phyloP scores from a whole-genome alignment of 1,139 yeast species.

The Schwanniomyces etchellsii region DNA sequence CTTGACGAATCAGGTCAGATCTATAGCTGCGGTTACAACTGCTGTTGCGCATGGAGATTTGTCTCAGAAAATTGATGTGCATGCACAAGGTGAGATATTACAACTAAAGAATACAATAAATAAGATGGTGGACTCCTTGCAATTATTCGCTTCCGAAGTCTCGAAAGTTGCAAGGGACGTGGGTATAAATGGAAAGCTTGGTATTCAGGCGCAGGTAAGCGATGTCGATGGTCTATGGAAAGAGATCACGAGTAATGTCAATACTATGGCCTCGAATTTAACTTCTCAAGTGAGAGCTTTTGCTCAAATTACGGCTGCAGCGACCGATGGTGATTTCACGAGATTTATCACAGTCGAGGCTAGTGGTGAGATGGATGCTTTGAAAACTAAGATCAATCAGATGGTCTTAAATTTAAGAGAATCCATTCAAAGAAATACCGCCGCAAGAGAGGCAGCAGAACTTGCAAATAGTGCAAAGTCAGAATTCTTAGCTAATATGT shows the following conservation, averaged over 20 bases:
- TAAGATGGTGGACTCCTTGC: slow-evolving; percentile 89
- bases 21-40: slow-evolving; percentile 86
- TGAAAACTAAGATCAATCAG: slow-evolving; percentile 84
- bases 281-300: slow-evolving; percentile 91
- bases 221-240: slow-evolving; percentile 93
- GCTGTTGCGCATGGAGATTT: slow-evolving; percentile 91
- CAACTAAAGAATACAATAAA: slow-evolving; percentile 77
- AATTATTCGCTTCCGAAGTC: slow-evolving; percentile 82
- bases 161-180: slow-evolving; percentile 88
- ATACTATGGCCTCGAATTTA: slow-evolving; percentile 87
- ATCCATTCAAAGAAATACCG: slow-evolving; percentile 84
- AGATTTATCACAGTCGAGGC: slow-evolving; percentile 89
- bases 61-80: slow-evolving; percentile 82
- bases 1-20: slow-evolving; percentile 81
- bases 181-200: slow-evolving; percentile 88
- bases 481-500: slow-evolving; percentile 85
- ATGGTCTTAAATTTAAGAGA: slow-evolving; percentile 87
- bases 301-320: slow-evolving; percentile 91
- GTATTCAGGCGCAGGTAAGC: slow-evolving; percentile 85
- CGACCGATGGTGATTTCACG: slow-evolving; percentile 90
- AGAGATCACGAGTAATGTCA: slow-evolving; percentile 87
- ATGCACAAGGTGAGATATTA: slow-evolving; percentile 81
- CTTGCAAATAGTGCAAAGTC: slow-evolving; percentile 87
- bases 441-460: slow-evolving; percentile 92
- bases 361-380: slow-evolving; percentile 89